phyloP scores from a whole-genome alignment of 2,329 filamentous ascomycete genomes.

The Colletotrichum orchidophilum region DNA sequence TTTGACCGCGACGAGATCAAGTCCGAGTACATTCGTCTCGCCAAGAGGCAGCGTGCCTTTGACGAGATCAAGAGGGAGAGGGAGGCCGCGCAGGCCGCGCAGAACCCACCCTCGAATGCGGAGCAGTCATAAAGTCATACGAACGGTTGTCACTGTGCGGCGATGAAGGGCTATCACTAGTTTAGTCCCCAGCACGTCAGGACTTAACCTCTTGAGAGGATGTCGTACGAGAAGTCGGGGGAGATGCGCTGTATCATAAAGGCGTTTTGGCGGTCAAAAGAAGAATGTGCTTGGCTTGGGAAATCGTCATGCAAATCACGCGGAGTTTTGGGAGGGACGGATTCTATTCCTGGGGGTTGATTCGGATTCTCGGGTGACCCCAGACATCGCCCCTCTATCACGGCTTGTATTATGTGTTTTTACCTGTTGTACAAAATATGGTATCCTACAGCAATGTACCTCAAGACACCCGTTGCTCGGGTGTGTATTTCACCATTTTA shows the following conservation, averaged over 20 bases:
- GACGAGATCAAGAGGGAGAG: conserved; percentile 69
- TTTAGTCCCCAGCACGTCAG: no score
- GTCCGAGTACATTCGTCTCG: conserved; percentile 79
- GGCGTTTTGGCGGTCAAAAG: conserved; percentile 31
- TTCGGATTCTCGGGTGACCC: background rate
- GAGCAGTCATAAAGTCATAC: conserved; percentile 37
- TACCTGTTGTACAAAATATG: conserved; percentile 28
- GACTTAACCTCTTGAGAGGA: background rate
- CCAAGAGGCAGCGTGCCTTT: conserved; percentile 74
- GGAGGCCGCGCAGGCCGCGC: conserved; percentile 44
- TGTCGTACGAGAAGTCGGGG: background rate
- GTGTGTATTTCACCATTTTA: background rate
- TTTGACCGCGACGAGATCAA: conserved; percentile 84
- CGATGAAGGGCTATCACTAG: no score
- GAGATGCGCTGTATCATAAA: conserved; percentile 20
- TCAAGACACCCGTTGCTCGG: background rate
- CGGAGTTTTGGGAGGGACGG: conserved; percentile 23
- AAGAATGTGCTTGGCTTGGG: conserved; percentile 19
- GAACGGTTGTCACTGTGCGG: no score
- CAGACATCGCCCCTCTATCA: conserved; percentile 25
- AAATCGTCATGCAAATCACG: conserved; percentile 10
- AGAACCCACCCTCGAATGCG: conserved; percentile 39
- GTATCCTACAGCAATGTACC: background rate
- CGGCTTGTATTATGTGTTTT: conserved; percentile 20
- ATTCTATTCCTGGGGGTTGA: background rate